Base-by-base conservation (phyloP, 2,329 filamentous ascomycete genomes). In the Cordyceps farinosa region DNA sequence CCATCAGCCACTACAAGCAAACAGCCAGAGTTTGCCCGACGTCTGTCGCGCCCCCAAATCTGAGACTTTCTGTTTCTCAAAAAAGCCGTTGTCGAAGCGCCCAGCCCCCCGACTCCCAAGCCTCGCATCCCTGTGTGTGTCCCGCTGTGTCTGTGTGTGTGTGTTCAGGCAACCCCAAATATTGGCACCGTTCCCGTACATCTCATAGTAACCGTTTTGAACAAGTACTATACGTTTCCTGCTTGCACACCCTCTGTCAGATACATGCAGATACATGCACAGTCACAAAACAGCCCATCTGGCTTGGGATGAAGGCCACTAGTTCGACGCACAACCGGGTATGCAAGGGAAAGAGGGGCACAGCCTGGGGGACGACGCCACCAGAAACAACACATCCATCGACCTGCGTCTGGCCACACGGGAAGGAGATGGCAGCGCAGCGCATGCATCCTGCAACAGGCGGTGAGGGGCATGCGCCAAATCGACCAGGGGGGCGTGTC, bases 331-430 rank as follows among this genome's bases (percentile, higher is more conserved):
- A 62, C 61, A 62, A 22, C 29, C 53, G 61, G 61, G 61, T 62
- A 62, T 62, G 61, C 61, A 62, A 62, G 52, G 61, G 61, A 62
- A 61, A 61, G 58, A 61, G 58, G 58, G 58, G 58, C 50, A 32
- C 32, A 40, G 34, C 11, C 34, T 22, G 30, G 42, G 42, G 32
- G 13, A n/a, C 36, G 32, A 61, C 38, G 22, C 51, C 48, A 52
- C 22, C n/a, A 48, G 47, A 29, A 48, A 34, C 22, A 53, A 36
- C 11, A 53, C 27, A 50, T 62, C 60, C 60, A 54, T 61, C 42
- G 30, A 45, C 30, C 22, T 52, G 50, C 47, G 50, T 38, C 59
- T 36, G 29, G 38, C 55, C 44, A 48, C 47, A 60, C 57, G 57
- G 47, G 17, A 60, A 44, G 22, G 48, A 60, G 48, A 52, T 40